phyloP scores from a whole-genome alignment of 2,329 filamentous ascomycete species.

The Penicillium sp. region DNA sequence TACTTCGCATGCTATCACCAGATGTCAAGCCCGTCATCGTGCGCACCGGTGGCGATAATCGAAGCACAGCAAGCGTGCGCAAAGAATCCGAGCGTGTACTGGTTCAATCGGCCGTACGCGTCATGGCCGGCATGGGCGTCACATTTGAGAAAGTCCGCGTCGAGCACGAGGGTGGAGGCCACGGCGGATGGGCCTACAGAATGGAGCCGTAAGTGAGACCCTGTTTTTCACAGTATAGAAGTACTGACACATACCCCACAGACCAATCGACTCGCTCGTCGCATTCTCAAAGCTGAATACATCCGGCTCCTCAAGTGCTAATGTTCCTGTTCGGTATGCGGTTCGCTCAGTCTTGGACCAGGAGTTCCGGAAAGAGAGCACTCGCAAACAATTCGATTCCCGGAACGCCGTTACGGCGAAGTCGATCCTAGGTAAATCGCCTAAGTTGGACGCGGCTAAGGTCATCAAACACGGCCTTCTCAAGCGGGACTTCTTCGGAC shows the following conservation, averaged over 20 bases:
- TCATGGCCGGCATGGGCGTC: slow-evolving; percentile 80
- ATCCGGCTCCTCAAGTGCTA: slow-evolving; percentile 51
- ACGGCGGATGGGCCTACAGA: slow-evolving; percentile 76
- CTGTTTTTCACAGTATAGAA: background rate
- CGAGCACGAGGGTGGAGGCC: slow-evolving; percentile 62
- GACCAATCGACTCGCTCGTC: slow-evolving; percentile 72
- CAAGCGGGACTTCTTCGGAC: slow-evolving; percentile 83
- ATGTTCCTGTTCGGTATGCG: slow-evolving; percentile 80
- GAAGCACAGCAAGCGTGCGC: slow-evolving; percentile 76
- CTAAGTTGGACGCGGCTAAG: slow-evolving; percentile 31
- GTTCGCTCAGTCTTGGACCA: slow-evolving; percentile 91
- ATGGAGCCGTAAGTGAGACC: slow-evolving; percentile 80
- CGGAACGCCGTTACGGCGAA: slow-evolving; percentile 38
- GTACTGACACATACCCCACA: slow-evolving; percentile 24
- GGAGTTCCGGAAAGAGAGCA: slow-evolving; percentile 74
- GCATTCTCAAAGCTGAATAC: slow-evolving; percentile 54
- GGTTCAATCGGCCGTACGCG: slow-evolving; percentile 73
- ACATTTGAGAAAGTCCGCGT: slow-evolving; percentile 77
- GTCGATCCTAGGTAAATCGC: slow-evolving; percentile 22
- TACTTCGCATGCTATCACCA: slow-evolving; percentile 79
- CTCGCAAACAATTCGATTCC: slow-evolving; percentile 63
- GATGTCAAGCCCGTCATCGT: slow-evolving; percentile 90
- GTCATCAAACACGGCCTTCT: slow-evolving; percentile 40
- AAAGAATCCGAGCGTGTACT: slow-evolving; percentile 81
- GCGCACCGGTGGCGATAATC: slow-evolving; percentile 62